Conservation (phyloP, 2,329 filamentous ascomycete genomes). For the Fusarium sacchari region DNA sequence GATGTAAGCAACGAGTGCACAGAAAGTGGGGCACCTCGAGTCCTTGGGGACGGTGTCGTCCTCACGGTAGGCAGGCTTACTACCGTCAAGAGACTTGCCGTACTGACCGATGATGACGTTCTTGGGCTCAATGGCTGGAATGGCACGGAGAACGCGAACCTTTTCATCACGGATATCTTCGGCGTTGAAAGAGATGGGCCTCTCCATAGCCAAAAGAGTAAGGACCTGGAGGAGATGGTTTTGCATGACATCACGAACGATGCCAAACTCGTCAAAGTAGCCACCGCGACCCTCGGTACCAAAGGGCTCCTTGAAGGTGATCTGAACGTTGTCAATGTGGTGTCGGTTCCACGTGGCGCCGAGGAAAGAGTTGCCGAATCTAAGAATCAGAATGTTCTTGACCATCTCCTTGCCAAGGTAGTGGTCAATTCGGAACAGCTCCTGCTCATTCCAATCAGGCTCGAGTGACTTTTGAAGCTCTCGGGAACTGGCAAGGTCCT, state of each 20-base stretch:
- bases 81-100: slow-evolving; percentile 93
- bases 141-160: slow-evolving; percentile 92
- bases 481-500: slow-evolving; percentile 92
- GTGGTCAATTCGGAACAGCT: slow-evolving; percentile 99
- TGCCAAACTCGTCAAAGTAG: slow-evolving; percentile 99
- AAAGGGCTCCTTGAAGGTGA: slow-evolving; percentile 99
- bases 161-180: slow-evolving; percentile 99
- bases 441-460: slow-evolving; percentile 98
- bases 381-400: slow-evolving; percentile 97
- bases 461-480: slow-evolving; percentile 94
- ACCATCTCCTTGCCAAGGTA: slow-evolving; percentile 99
- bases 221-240: slow-evolving; percentile 98
- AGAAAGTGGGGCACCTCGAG: slow-evolving; percentile 97
- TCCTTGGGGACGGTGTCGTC: slow-evolving; percentile 98
- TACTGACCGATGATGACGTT: slow-evolving; percentile 99
- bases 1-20: slow-evolving; percentile 95
- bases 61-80: slow-evolving; percentile 97
- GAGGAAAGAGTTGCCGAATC: slow-evolving; percentile 99
- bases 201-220: slow-evolving; percentile 96
- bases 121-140: slow-evolving; percentile 96
- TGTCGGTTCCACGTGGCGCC: slow-evolving; percentile 99
- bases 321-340: slow-evolving; percentile 99
- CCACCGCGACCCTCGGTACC: slow-evolving; percentile 97
- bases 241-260: slow-evolving; percentile 99
- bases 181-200: slow-evolving; percentile 96